These are phyloP conservation scores for Candida lessepsii DNA, from an alignment of 805 yeast species.

Conservation along the genomic window DNA sequence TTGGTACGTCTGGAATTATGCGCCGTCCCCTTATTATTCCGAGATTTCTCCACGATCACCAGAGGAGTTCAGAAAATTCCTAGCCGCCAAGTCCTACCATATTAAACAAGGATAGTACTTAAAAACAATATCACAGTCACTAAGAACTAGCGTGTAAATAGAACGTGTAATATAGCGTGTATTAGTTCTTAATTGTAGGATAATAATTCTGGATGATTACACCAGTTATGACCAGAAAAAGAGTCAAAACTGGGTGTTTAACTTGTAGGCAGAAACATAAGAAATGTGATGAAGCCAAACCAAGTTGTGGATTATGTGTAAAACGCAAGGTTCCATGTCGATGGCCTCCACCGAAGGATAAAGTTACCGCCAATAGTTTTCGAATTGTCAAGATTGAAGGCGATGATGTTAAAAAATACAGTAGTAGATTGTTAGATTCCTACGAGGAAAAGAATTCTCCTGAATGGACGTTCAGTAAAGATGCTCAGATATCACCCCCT, in stretches of 20 bases:
- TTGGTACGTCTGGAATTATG: neutral
- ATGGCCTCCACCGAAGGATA: constrained; percentile 14
- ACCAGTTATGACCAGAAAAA: constrained; percentile 1
- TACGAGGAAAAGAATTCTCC: constrained; percentile 7
- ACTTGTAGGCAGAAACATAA: constrained; percentile 17
- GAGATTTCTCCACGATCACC: constrained; percentile 7
- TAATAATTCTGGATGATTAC: no score
- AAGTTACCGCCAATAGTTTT: constrained; percentile 11
- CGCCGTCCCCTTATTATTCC: constrained; percentile 4
- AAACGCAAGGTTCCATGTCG: constrained; percentile 13
- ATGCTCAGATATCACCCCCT: neutral
- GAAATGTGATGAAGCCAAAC: constrained; percentile 19
- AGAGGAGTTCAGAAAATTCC: neutral
- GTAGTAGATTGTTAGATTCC: constrained; percentile 10
- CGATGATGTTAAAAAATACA: constrained; percentile 8
- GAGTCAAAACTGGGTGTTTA: constrained; percentile 19
- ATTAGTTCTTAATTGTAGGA: no score
- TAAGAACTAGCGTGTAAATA: no score
- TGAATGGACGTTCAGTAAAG: constrained; percentile 3
- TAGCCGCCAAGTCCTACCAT: no score
- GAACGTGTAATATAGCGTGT: no score
- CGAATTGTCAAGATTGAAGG: constrained; percentile 10
- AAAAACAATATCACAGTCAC: no score
- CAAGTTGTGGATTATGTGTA: constrained; percentile 15
- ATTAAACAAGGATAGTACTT: no score